These are phyloP conservation scores for Chaetomidium leptoderma DNA, from an alignment of 495 filamentous ascomycete species.

Conservation along the genomic window DNA sequence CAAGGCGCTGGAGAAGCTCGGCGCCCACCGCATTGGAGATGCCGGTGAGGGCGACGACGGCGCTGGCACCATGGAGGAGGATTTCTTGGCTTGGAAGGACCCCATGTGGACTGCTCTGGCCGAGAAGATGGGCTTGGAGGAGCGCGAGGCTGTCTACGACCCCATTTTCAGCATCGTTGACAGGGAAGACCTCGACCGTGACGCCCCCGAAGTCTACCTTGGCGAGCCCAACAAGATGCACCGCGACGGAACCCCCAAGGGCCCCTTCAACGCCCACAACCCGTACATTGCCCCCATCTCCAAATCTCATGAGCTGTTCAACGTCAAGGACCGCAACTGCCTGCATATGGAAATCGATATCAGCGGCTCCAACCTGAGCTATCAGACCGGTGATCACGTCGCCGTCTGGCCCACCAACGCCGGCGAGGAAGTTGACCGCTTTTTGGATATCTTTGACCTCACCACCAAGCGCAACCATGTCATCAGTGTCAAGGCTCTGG, in stretches of 20 bases:
- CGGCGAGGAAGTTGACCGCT: conserved; percentile 85
- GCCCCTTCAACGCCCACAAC: conserved; percentile 94
- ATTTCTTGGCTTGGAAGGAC: conserved; percentile 99
- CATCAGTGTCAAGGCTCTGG: conserved; percentile 84
- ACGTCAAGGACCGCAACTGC: conserved; percentile 88
- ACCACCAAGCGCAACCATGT: conserved; percentile 73
- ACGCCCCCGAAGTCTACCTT: conserved; percentile 85
- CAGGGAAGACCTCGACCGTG: conserved; percentile 64
- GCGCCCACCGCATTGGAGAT: conserved; percentile 75
- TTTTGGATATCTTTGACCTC: conserved; percentile 75
- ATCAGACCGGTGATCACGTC: conserved; percentile 96
- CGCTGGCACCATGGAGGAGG: conserved; percentile 98
- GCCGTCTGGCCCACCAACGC: conserved; percentile 97
- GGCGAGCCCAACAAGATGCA: conserved; percentile 97
- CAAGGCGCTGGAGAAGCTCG: conserved; percentile 70
- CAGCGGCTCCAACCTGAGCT: conserved; percentile 76
- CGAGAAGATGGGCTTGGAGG: conserved; percentile 79
- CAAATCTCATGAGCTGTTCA: conserved; percentile 87
- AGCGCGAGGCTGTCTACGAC: conserved; percentile 95
- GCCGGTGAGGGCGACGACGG: conserved; percentile 97
- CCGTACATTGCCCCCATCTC: conserved; percentile 93
- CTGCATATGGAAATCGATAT: conserved; percentile 96
- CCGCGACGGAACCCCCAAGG: conserved; percentile 76
- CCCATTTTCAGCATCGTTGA: conserved; percentile 82
- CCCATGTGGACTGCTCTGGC: conserved; percentile 91